Conservation (phyloP, 495 filamentous ascomycete genomes). For the Physcia stellaris region DNA sequence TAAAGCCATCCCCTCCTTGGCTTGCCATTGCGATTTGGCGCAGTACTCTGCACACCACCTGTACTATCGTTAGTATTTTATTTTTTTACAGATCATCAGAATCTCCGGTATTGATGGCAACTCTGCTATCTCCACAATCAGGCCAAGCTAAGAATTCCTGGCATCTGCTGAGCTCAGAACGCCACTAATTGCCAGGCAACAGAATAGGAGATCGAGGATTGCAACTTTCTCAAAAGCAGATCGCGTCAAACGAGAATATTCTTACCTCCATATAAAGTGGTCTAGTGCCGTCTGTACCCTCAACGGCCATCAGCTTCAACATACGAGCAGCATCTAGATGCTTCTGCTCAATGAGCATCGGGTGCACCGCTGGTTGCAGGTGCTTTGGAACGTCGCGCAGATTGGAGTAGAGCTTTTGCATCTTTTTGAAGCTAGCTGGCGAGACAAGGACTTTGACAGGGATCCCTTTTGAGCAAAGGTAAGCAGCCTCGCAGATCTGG, state of each 20-base stretch:
- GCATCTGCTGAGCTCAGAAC: too few species aligned
- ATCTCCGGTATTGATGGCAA: too few species aligned
- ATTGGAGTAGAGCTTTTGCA: too few species aligned
- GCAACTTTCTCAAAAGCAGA: too few species aligned
- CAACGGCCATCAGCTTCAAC: conserved; percentile 53
- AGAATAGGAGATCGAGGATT: too few species aligned
- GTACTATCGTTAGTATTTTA: conserved; percentile 12
- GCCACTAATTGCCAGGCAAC: too few species aligned
- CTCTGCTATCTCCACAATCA: too few species aligned
- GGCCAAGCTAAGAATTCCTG: conserved; percentile 2
- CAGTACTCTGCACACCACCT: conserved; percentile 33
- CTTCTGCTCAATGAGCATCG: conserved; percentile 12
- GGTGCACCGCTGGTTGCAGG: not conserved
- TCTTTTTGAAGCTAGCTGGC: too few species aligned
- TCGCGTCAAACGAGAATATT: not conserved
- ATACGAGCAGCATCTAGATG: conserved; percentile 49
- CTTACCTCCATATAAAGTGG: conserved; percentile 48
- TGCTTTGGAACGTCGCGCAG: too few species aligned
- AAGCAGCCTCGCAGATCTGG: conserved; percentile 52
- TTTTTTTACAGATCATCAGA: too few species aligned
- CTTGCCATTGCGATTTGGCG: conserved; percentile 40
- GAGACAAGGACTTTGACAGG: conserved; percentile 49
- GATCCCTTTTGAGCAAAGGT: conserved; percentile 38
- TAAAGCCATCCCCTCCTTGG: conserved; percentile 29
- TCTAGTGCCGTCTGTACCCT: conserved; percentile 23